phyloP scores from a whole-genome alignment of 2,329 filamentous ascomycete species.

The Ophiostoma australiae region DNA sequence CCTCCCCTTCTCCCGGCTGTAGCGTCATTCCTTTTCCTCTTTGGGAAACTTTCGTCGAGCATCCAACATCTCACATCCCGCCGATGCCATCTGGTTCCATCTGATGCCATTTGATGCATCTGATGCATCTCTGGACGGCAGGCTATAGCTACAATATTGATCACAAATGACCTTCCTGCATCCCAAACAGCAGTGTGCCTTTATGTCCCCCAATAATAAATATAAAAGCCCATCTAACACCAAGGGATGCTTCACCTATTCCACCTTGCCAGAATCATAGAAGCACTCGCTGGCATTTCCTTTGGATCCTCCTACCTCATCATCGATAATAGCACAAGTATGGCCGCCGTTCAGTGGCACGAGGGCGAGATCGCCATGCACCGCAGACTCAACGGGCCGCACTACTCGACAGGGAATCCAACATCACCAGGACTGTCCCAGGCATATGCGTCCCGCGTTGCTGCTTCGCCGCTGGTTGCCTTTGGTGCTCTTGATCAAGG shows the following conservation, averaged over 20 bases:
- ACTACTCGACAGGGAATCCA: conserved; percentile 53
- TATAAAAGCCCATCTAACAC: not conserved
- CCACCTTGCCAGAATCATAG: not conserved
- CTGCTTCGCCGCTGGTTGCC: conserved; percentile 62
- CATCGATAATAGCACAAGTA: not conserved
- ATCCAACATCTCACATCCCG: not conserved
- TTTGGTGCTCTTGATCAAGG: conserved; percentile 65
- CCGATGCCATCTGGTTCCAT: not conserved
- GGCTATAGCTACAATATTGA: too few relatives aligned
- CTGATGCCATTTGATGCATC: too few relatives aligned
- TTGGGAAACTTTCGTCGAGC: conserved; percentile 23
- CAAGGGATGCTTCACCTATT: conserved; percentile 16
- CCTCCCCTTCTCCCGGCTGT: not conserved
- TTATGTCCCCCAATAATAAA: too few relatives aligned
- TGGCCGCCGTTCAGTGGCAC: conserved; percentile 46
- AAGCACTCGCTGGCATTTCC: not conserved
- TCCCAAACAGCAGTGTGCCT: not conserved
- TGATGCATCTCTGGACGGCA: too few relatives aligned
- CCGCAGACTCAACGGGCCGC: conserved; percentile 53
- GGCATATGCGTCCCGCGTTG: conserved; percentile 56
- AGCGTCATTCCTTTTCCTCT: conserved; percentile 14
- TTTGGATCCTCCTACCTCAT: not conserved
- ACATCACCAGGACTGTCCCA: conserved; percentile 59
- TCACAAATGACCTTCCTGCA: not conserved
- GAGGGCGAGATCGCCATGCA: conserved; percentile 64